phyloP scores from a whole-genome alignment of 345 rosid species.

The Citrus unshiu region DNA sequence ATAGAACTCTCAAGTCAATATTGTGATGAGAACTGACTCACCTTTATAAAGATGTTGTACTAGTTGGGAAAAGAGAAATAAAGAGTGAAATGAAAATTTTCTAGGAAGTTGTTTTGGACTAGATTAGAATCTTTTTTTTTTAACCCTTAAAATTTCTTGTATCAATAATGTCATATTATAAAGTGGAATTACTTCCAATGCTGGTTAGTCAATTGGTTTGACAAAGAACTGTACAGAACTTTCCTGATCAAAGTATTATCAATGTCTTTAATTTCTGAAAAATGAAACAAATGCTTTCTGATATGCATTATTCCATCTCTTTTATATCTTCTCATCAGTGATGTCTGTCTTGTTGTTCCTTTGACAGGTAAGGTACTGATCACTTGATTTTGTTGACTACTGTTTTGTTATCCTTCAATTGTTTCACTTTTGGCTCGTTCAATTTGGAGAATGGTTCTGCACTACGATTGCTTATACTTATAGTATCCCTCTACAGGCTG shows the following conservation, averaged over 20 bases:
- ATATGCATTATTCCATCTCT: background rate
- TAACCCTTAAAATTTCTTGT: background rate
- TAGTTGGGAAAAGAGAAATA: too few relatives aligned
- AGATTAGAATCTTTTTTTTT: background rate
- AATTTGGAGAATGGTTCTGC: background rate
- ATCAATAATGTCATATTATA: background rate
- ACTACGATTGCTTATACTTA: conserved; percentile 15
- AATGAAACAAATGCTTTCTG: background rate
- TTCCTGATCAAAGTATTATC: background rate
- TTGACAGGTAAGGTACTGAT: background rate
- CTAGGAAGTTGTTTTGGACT: background rate
- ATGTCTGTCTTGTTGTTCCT: background rate
- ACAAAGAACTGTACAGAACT: background rate
- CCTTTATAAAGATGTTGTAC: background rate
- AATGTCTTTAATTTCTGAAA: background rate
- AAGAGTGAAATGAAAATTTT: too few relatives aligned
- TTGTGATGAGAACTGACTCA: background rate
- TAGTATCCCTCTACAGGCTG: conserved; percentile 59
- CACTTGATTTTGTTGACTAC: background rate
- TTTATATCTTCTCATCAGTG: background rate
- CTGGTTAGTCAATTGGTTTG: background rate
- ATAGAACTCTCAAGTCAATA: background rate
- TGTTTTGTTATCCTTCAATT: background rate
- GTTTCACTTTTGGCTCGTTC: background rate
- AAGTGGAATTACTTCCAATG: background rate